Base-by-base conservation (phyloP, 768 basidiomycete species). In the Trametes gibbosa region DNA sequence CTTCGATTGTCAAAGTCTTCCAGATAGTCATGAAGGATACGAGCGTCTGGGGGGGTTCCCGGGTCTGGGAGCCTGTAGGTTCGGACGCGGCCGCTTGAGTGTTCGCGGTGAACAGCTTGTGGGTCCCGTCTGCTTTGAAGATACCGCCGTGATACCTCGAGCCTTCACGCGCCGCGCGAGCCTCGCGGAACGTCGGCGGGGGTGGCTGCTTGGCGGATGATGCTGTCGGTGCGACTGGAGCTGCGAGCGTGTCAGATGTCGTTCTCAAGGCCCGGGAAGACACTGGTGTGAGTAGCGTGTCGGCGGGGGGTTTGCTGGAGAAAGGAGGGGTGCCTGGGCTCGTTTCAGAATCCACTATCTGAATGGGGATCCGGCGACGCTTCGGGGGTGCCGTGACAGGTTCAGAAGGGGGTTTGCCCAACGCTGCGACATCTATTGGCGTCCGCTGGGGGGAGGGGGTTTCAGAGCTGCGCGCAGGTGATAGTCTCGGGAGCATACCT, bases 71-170 rank as follows among this genome's bases (percentile, higher is more conserved):
- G 6, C 57, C 23, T 25, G 58, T 57, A n/a, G 51, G 54, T 19
- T 32, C 13, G n/a, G 50, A 16, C 6, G 53, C 39, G 13, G 66
- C n/a, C 4, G 62, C 35, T 21, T 59, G 27, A 21, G 35, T 23
- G 6, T 59, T 48, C 10, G 39, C 42, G 32, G 47, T 56, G 60
- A 91, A 81, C 10, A 90, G 70, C 1, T 81, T 86, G 43, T 79
- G 81, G 17, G 81, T 74, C 1, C 90, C 90, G 13, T 83, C 78
- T 2, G 78, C 73, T 25, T 84, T 81, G 73, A 92, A 89, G 50
- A 92, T 87, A 0, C 89, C 90, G 8, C 89, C 90, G 0, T 87
- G 84, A 3, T 84, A 80, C 40, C 77, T 77, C 54, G 74, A 17
- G 64, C 72, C 59, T n/a, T 84, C 80, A 25, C 87, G 81, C 0